Percentiles rank a stretch among this genome's conserved stretches.
These are phyloP conservation scores for Rugosomyces carneus DNA, from an alignment of 1,284 basidiomycete species.

Conservation along the genomic window DNA sequence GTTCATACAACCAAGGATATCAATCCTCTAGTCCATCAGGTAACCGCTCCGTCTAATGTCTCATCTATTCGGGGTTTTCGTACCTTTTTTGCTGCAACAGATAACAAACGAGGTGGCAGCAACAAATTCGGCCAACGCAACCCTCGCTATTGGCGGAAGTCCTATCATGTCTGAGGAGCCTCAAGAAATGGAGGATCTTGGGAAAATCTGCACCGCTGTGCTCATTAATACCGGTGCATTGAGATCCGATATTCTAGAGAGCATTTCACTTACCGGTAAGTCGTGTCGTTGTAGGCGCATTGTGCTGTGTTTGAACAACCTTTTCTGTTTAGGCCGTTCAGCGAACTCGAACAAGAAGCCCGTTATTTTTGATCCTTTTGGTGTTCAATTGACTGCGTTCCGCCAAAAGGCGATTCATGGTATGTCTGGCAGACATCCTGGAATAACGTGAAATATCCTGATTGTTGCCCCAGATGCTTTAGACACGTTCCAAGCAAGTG, in stretches of 20 bases:
- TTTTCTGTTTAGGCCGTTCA: conserved; percentile 41
- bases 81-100: no score
- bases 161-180: conserved; percentile 92
- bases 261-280: conserved; percentile 79
- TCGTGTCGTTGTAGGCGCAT: neutral
- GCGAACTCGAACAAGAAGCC: conserved; percentile 77
- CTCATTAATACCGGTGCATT: conserved; percentile 93
- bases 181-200: conserved; percentile 80
- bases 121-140: conserved; percentile 89
- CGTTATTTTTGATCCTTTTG: conserved; percentile 91
- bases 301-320: neutral
- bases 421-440: no score
- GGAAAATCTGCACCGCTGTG: conserved; percentile 61
- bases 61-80: neutral
- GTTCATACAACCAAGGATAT: conserved; percentile 45
- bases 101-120: conserved; percentile 91
- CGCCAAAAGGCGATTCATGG: conserved; percentile 55
- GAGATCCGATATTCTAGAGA: conserved; percentile 48
- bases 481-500: conserved; percentile 81
- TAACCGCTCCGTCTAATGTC: conserved; percentile 24
- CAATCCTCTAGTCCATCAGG: conserved; percentile 79
- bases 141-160: conserved; percentile 83
- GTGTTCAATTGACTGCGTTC: conserved; percentile 80
- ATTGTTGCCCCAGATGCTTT: conserved; percentile 51
- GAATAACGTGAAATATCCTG: no score